phyloP scores from a whole-genome alignment of 805 yeast species.

The Yarrowia sp. region DNA sequence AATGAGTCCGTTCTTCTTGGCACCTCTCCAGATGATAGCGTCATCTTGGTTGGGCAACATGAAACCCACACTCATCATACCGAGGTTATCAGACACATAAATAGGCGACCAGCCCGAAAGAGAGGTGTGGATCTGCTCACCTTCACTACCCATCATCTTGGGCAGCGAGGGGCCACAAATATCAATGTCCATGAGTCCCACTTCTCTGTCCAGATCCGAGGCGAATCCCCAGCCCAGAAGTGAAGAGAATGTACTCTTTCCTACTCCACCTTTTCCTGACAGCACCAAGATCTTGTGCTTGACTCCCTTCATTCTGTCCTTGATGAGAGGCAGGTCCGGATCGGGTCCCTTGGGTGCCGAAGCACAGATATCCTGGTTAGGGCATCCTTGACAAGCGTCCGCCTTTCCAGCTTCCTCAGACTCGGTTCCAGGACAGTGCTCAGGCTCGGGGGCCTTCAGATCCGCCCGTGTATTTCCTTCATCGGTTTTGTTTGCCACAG shows the following conservation, averaged over 20 bases:
- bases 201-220: constrained; percentile 65
- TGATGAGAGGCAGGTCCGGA: constrained; percentile 80
- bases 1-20: constrained; percentile 89
- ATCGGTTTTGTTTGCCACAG: constrained; percentile 13
- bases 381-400: constrained; percentile 93
- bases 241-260: constrained; percentile 92
- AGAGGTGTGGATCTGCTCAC: constrained; percentile 82
- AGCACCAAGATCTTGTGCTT: constrained; percentile 77
- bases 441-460: constrained; percentile 72
- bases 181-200: constrained; percentile 96
- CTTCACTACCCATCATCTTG: constrained; percentile 85
- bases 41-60: constrained; percentile 92
- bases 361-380: constrained; percentile 86
- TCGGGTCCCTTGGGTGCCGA: constrained; percentile 86
- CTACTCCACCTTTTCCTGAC: constrained; percentile 81
- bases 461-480: constrained; percentile 1
- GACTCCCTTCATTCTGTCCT: constrained; percentile 56
- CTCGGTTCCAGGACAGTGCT: constrained; percentile 98
- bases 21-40: constrained; percentile 96
- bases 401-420: constrained; percentile 90
- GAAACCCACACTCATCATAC: constrained; percentile 91
- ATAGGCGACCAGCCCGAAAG: constrained; percentile 96
- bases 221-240: constrained; percentile 97
- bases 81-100: constrained; percentile 89
- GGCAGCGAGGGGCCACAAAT: constrained; percentile 98